Base-by-base conservation (phyloP, 176 grass and related monocot genomes). In the Elymus sibiricus region DNA sequence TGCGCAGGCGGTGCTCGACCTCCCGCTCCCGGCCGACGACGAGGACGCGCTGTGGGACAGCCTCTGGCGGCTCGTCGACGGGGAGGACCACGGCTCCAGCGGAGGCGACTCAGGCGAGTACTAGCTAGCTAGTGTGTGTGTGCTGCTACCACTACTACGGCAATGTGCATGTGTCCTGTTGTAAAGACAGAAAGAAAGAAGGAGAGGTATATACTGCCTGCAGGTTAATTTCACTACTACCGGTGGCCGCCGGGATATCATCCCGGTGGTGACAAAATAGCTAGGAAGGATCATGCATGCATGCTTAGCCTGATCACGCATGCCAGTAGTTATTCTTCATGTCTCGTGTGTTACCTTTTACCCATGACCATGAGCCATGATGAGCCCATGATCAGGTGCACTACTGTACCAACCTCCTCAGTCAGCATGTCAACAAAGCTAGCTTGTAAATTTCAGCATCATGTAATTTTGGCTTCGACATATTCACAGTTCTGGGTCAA, bases 51-150 rank as follows among this genome's bases (percentile, higher is more conserved):
- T 91, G 31, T 91, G 90, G 90, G 90, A 91, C 3, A 91, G 77
- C 86, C 78, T 91, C 31, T 91, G 90, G 90, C 80, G 82, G 90
- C 86, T 91, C 29, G 90, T 88, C 70, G 90, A 91, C 90, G 85
- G 74, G 0, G 72, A 72, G 10, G 70, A 42, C 29, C 29, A 29
- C n/a, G 80, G 37, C 65, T 29, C 38, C 39, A 29, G 35, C 66
- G 69, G 85, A 13, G 89, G 87, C 3, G 81, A 70, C 61, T 81
- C 82, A 4, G 90, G 81, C 77, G 90, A 85, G 13, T 84, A 64
- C 76, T 91, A 68, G 75, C 14, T 5, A 24, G 9, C 65, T 37
- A 21, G 1, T 11, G 55, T 2, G 11, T 44, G 16, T 4, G 1
- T 34, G 32, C 3, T 60, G 21, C 9, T 39, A 12, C 32, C 17